Base-by-base conservation (phyloP, 139 green algal species). In the Prasinococcaceae sp. region DNA sequence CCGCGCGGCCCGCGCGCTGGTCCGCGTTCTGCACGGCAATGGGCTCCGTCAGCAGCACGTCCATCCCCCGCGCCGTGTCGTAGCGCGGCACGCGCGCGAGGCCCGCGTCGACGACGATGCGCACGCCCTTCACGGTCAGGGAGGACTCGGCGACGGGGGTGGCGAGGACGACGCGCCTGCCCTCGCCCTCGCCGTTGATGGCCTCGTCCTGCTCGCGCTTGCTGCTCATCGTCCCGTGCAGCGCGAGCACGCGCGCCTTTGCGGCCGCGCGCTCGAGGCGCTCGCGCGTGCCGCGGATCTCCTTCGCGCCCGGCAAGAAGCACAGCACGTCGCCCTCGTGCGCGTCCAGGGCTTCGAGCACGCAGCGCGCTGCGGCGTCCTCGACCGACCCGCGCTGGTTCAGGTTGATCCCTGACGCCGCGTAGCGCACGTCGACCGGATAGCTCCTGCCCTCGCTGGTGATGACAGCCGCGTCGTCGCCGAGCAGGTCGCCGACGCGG, bases 41-140 rank as follows among this genome's bases (percentile, higher is more conserved):
- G 2, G 17, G 30, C 16, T 12, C 29, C 5, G n/a, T 29, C n/a
- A 35, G 24, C 6, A 57, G 35, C 26, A 35, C 35, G 2, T 35
- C 46, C 49, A 46, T 57, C 10, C 49, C 49, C 39, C 46, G 45
- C 2, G 14, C 33, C 4, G 33, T 5, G 49, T 57, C 49, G 33
- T 38, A 57, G 19, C 25, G n/a, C 6, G 49, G 49, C n/a, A 24
- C 6, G 33, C 29, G 38, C 12, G 23, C 2, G 24, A 57, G 25
- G 23, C 79, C 79, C 29, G 36, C 53, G 63, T 87, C 79, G 3
- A 87, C 66, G 8, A 87, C 79, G n/a, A 68, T 64, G 14, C 26
- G 59, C 33, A 87, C 76, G 6, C 73, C 70, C 4, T 76, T 61
- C 22, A 87, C 73, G 0, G 79, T 87, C 10, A 87, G 48, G 2